A percentile compares a stretch with the other conserved stretches of the same genome.
phyloP scores from a whole-genome alignment of 1,284 basidiomycete genomes.

The Kalmanozyma brasiliensis region DNA sequence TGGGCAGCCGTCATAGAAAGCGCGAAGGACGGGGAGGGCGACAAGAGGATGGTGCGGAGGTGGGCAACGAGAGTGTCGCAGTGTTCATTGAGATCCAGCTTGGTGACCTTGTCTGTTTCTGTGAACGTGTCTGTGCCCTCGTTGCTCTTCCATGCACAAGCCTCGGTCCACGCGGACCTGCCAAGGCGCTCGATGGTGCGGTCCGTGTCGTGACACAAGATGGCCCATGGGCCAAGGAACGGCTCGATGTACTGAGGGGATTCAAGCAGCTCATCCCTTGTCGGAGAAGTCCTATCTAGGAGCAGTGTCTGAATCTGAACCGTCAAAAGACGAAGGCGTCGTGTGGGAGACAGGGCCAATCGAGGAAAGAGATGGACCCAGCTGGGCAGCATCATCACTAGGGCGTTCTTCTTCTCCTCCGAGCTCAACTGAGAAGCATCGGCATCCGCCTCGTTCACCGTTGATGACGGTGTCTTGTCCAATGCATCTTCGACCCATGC shows the following conservation, averaged over 20 bases:
- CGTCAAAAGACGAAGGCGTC: conserved; percentile 79
- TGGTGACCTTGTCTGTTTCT: neutral
- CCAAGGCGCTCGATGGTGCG: conserved; percentile 74
- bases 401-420: conserved; percentile 68
- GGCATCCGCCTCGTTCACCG: conserved; percentile 64
- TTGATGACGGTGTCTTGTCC: conserved; percentile 67
- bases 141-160: conserved; percentile 18
- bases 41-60: conserved; percentile 43
- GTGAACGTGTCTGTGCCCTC: neutral
- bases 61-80: conserved; percentile 39
- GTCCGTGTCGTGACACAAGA: conserved; percentile 80
- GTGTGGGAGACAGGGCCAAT: conserved; percentile 82
- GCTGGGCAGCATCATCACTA: conserved; percentile 80
- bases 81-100: conserved; percentile 29
- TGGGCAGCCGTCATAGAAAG: conserved; percentile 50
- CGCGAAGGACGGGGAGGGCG: conserved; percentile 47
- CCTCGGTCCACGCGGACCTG: conserved; percentile 71
- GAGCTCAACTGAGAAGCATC: conserved; percentile 22
- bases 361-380: conserved; percentile 92
- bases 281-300: conserved; percentile 69
- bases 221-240: conserved; percentile 82
- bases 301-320: conserved; percentile 78
- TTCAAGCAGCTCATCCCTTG: conserved; percentile 74
- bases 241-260: conserved; percentile 76
- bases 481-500: conserved; percentile 74